Base-by-base conservation (phyloP, 805 yeast genomes). In the Lachancea nothofagi region DNA sequence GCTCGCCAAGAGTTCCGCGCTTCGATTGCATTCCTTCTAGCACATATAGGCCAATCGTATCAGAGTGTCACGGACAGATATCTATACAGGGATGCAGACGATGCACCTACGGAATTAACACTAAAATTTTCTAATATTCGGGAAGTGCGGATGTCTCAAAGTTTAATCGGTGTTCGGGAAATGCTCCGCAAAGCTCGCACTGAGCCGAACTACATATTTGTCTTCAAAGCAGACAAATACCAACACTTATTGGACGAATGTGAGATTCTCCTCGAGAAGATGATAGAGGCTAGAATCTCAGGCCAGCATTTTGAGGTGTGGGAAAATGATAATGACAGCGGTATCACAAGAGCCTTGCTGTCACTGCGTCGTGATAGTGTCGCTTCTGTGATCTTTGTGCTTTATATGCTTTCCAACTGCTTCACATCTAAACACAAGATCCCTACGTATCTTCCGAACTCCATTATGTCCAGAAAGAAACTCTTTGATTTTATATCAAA, bases 241-340 rank as follows among this genome's bases (percentile, higher is more conserved):
- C 46, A 49, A 14, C 51, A 52, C 4, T 38, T 73, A 18, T 36
- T 73, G 8, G 47, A 58, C 3, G 54, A 66, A 0, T 69, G 74
- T 44, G 68, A 67, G 38, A 43, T 45, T 9, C 50, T 72, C 2
- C 47, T 70, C 25, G 73, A 70, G 31, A 66, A 64, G 41, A 59
- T 67, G 27, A 62, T 70, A n/a, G 74, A 70, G 43, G 74, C 77
- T 1, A 59, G 77, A 48, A 67, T 71, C 40, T 66, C 72, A n/a
- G 71, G 74, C 14, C 51, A 67, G 2, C 68, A 64, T 44, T 72
- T 72, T 51, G 68, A 65, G 42, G 65, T 70, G 20, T 71, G 69
- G 69, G 69, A 67, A 21, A 58, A 60, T 27, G 77, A 71, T 44
- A 44, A 51, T 13, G 60, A 66, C 40, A 54, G 56, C n/a, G 58